These are phyloP conservation scores for Solanum clarkiae DNA, from an alignment of 257 asterid genomes.

Conservation along the genomic window DNA sequence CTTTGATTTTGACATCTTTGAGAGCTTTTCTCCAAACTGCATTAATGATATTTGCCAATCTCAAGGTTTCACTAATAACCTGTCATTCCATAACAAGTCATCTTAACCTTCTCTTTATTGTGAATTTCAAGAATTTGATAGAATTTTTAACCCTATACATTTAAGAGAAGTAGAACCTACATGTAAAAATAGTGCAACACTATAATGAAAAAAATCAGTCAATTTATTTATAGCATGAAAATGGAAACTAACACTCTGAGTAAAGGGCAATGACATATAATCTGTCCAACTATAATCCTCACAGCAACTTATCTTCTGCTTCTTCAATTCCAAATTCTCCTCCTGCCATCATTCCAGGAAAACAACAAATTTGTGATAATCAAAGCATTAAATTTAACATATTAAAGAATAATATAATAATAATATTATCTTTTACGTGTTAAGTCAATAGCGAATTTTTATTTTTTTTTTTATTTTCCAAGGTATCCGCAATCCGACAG, in stretches of 20 bases:
- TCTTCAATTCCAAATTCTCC: slow-evolving; percentile 78
- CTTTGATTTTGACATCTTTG: slow-evolving; percentile 82
- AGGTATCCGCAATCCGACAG: too few relatives aligned
- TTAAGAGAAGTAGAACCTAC: background rate
- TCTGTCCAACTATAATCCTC: slow-evolving; percentile 79
- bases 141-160: background rate
- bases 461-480: too few relatives aligned
- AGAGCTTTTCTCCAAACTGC: slow-evolving; percentile 98
- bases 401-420: too few relatives aligned
- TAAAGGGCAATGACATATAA: slow-evolving; percentile 59
- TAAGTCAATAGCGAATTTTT: too few relatives aligned
- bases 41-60: slow-evolving; percentile 77
- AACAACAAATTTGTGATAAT: background rate
- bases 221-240: background rate
- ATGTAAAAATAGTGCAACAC: background rate
- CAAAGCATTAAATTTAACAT: too few relatives aligned
- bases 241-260: slow-evolving; percentile 55
- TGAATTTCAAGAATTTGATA: background rate
- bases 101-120: too few relatives aligned
- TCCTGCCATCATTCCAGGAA: slow-evolving; percentile 29
- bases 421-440: too few relatives aligned
- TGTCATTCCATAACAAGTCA: background rate
- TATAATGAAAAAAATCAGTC: background rate
- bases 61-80: slow-evolving; percentile 87
- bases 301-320: slow-evolving; percentile 26